Base-by-base conservation (phyloP, 2,329 filamentous ascomycete species). In the Ophiostoma sp. region DNA sequence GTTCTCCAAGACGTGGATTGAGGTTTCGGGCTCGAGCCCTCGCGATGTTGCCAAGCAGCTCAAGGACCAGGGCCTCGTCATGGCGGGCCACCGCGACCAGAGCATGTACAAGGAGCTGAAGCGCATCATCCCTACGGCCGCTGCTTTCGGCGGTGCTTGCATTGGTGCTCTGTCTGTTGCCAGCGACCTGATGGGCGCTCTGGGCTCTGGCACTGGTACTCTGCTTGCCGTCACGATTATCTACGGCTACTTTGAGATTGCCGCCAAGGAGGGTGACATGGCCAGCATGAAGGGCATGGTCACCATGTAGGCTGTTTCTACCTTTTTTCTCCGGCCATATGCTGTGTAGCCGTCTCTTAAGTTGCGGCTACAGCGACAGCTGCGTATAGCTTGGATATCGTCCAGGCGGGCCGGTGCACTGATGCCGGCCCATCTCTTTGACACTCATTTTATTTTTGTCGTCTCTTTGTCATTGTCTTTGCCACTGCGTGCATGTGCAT, bases 21-120 rank as follows among this genome's bases (percentile, higher is more conserved):
- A 99, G 84, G 95, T 99, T 75, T 98, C 95, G 54, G 96, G 95
- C 78, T 97, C 94, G 74, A 94, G 93, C 84, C 96, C 95, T 72
- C 92, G 95, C 78, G 95, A 99, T 79, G 96, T 99, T 75, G 95
- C 95, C 78, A 99, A 99, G 89, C 95, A 98, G 85, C 89, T 99
- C 81, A 99, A 99, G 89, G 96, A 99, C 79, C 95, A 99, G 84
- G 95, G 95, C 80, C 90, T 99, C 71, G 94, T 99, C 76, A 99
- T 99, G 96, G 94, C 95, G 78, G 95, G 95, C 79, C 95, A 99
- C 86, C 92, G 95, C 84, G 96, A 99, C 82, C 94, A 98, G 87
- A 96, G 92, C 86, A 99, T 99, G 95, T 99, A 99, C 89, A 96
- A 96, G 87, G 95, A 99, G 84, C 89, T 99, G 74, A 99, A 99